Conservation (phyloP, 768 basidiomycete genomes). For the Hericium alpestre region DNA sequence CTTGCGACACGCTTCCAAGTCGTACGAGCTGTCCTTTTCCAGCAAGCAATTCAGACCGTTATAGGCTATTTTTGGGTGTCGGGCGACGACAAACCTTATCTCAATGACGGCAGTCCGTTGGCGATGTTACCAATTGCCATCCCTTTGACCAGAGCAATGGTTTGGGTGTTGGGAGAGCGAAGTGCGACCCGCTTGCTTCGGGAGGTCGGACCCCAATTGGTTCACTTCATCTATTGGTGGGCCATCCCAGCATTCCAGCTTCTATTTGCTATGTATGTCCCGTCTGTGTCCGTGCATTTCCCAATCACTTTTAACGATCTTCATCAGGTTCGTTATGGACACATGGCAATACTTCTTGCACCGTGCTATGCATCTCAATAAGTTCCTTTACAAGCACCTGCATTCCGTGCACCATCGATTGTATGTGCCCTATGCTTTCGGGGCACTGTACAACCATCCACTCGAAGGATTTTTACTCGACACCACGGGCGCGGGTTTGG, state of each 20-base stretch:
- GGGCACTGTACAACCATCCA: conserved; percentile 95
- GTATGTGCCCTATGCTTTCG: conserved; percentile 94
- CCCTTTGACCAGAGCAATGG: conserved; percentile 10
- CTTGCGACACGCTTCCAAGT: conserved; percentile 64
- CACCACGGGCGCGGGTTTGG: conserved; percentile 65
- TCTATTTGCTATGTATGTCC: conserved; percentile 69
- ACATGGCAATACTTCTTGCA: conserved; percentile 98
- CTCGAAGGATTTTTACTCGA: conserved; percentile 90
- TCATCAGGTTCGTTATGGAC: conserved; percentile 77
- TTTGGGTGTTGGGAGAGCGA: conserved; percentile 12
- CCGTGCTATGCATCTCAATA: conserved; percentile 83
- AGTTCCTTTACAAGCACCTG: conserved; percentile 80
- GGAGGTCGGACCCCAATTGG: conserved; percentile 27
- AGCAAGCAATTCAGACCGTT: conserved; percentile 76
- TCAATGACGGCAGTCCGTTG: no score
- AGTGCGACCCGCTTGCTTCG: conserved; percentile 26
- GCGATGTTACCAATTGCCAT: no score
- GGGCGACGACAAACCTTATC: conserved; percentile 16
- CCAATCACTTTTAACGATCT: neutral
- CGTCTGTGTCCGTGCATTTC: neutral
- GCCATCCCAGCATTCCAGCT: conserved; percentile 66
- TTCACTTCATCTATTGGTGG: conserved; percentile 88
- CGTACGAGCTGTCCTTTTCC: conserved; percentile 69
- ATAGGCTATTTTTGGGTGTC: conserved; percentile 64
- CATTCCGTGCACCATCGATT: conserved; percentile 94